Conservation (phyloP, 2,329 filamentous ascomycete species). For the Fusarium oligoseptatum region DNA sequence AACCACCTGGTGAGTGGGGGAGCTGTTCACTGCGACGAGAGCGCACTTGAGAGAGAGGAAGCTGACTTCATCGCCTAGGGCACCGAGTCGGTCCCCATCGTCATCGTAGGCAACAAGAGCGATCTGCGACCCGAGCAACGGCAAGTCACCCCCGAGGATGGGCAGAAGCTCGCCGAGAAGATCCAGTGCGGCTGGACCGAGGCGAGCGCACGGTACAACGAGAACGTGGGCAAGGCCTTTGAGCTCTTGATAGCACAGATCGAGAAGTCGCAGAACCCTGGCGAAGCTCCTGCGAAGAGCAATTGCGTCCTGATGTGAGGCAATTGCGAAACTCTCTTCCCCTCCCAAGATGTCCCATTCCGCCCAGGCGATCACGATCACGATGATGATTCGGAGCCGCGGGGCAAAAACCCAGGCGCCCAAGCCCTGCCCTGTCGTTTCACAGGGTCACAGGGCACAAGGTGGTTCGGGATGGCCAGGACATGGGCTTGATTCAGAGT, state of each 20-base stretch:
- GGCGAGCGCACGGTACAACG: conserved; percentile 92
- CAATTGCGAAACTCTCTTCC: not conserved
- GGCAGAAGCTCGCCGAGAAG: conserved; percentile 85
- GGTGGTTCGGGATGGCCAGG: conserved; percentile 21
- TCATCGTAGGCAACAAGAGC: conserved; percentile 97
- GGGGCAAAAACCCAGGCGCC: conserved; percentile 33
- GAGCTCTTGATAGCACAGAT: conserved; percentile 95
- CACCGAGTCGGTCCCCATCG: conserved; percentile 90
- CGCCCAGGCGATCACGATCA: conserved; percentile 20
- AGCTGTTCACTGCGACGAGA: not conserved
- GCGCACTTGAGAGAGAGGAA: not conserved
- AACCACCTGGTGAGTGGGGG: conserved; percentile 86
- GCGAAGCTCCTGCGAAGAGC: conserved; percentile 81
- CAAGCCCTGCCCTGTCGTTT: conserved; percentile 19
- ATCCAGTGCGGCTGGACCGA: conserved; percentile 95
- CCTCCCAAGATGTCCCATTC: not conserved
- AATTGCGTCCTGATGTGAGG: conserved; percentile 88
- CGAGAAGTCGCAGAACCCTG: conserved; percentile 92
- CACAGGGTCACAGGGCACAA: conserved; percentile 32
- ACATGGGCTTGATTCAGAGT: conserved; percentile 26
- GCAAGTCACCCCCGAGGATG: conserved; percentile 88
- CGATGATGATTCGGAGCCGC: conserved; percentile 24
- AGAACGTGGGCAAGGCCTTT: conserved; percentile 93
- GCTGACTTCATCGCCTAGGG: conserved; percentile 67
- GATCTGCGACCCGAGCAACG: conserved; percentile 93